Percentiles rank a stretch among this genome's conserved stretches.
Evolutionary conservation across 208 protist species (phyloP).

Genomic region (Trichomonas tenax): DNA sequence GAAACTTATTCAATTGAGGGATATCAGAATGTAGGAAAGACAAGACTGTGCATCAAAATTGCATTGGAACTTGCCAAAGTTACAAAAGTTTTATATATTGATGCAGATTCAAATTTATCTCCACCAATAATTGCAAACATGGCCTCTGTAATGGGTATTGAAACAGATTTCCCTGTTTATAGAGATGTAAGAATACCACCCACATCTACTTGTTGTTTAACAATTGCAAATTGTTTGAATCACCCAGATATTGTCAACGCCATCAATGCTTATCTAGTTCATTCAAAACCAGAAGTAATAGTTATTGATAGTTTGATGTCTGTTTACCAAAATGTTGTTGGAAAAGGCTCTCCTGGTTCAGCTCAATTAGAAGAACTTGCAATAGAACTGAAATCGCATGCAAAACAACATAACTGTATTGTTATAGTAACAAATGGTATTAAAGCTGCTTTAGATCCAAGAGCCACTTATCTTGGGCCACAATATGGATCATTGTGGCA

Average conservation of each 20-base stretch:
- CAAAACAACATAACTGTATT: not conserved
- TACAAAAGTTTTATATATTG: not conserved
- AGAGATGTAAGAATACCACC: not conserved
- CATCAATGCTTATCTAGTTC: not conserved
- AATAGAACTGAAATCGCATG: not conserved
- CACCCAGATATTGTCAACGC: not conserved
- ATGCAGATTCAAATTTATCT: not conserved
- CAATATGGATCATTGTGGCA: not conserved
- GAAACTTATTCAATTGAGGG: not conserved
- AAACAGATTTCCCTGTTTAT: not conserved
- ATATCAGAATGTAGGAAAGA: not conserved
- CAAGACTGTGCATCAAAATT: not conserved
- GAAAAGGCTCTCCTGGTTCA: not conserved
- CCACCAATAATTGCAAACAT: not conserved
- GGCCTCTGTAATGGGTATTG: not conserved
- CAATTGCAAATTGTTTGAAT: not conserved
- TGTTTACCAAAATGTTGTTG: not conserved
- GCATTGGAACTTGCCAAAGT: not conserved
- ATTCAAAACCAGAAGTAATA: not conserved
- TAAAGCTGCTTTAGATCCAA: not conserved
- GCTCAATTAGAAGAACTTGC: not conserved
- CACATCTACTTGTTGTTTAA: not conserved
- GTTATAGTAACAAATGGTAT: not conserved
- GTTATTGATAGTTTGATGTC: not conserved
- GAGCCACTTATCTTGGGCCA: not conserved